Percentiles rank a stretch among this genome's conserved stretches.
Evolutionary conservation across 1,284 basidiomycete genomes (phyloP).

Genomic region (Laetiporus sulphureus): DNA sequence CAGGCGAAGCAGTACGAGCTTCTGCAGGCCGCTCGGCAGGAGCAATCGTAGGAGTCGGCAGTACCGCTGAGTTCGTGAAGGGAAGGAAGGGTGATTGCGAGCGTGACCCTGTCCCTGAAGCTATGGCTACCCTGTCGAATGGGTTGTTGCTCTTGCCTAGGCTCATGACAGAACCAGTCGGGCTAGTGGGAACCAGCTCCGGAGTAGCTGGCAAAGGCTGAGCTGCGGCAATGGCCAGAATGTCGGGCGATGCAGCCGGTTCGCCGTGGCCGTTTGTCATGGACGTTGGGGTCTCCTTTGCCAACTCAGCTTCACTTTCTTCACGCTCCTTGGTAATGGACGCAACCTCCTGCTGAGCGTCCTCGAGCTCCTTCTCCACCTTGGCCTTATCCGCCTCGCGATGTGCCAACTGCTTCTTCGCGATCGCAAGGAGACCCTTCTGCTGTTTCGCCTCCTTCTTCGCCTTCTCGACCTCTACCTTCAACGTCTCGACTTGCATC

Average conservation of each 20-base stretch:
- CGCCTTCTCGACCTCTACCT: constrained; percentile 78
- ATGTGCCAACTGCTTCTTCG: constrained; percentile 87
- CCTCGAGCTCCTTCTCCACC: constrained; percentile 66
- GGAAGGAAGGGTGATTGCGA: constrained; percentile 53
- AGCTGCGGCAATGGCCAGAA: constrained; percentile 54
- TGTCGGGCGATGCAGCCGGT: constrained; percentile 33
- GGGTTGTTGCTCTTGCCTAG: constrained; percentile 83
- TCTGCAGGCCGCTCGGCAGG: constrained; percentile 12
- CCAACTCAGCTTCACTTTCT: constrained; percentile 45
- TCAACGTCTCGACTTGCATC: constrained; percentile 67
- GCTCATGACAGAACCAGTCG: constrained; percentile 31
- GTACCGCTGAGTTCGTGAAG: constrained; percentile 33
- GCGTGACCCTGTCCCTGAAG: constrained; percentile 38
- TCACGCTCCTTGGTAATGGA: constrained; percentile 51
- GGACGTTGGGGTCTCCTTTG: constrained; percentile 23
- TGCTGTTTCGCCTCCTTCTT: constrained; percentile 96
- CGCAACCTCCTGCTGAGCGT: constrained; percentile 49
- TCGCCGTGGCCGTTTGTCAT: constrained; percentile 26
- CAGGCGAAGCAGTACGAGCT: constrained; percentile 5
- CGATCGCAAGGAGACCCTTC: constrained; percentile 91
- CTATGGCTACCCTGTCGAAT: constrained; percentile 71
- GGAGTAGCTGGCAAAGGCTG: constrained; percentile 70
- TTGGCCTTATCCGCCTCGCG: constrained; percentile 77
- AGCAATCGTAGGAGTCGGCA: constrained; percentile 23
- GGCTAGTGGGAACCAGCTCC: constrained; percentile 32